Conservation (phyloP, 805 yeast genomes). For the Candida methanosorbosa region DNA sequence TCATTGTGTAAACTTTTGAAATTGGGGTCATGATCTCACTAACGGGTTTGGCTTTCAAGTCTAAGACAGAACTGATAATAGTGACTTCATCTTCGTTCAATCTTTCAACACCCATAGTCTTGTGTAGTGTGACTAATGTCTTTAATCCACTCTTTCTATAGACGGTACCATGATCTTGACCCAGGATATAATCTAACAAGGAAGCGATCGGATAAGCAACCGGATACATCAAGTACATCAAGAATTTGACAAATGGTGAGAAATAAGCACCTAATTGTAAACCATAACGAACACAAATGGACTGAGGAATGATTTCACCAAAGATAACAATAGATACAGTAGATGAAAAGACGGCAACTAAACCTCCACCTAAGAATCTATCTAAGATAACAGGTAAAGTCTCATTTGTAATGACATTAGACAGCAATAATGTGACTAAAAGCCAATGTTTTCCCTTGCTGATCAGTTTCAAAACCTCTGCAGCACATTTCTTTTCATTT, state of each 20-base stretch:
- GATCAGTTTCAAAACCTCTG: slow-evolving; percentile 61
- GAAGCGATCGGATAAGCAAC: slow-evolving; percentile 85
- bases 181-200: slow-evolving; percentile 71
- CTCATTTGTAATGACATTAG: slow-evolving; percentile 90
- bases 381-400: slow-evolving; percentile 91
- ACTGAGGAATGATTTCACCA: slow-evolving; percentile 96
- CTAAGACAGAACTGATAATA: slow-evolving; percentile 87
- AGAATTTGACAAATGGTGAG: slow-evolving; percentile 73
- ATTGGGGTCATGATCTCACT: slow-evolving; percentile 90
- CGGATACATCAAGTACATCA: slow-evolving; percentile 90
- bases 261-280: slow-evolving; percentile 83
- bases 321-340: slow-evolving; percentile 88
- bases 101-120: slow-evolving; percentile 92
- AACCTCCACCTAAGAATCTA: slow-evolving; percentile 91
- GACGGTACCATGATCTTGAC: slow-evolving; percentile 94
- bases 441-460: slow-evolving; percentile 94
- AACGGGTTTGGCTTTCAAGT: slow-evolving; percentile 86
- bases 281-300: slow-evolving; percentile 88
- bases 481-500: slow-evolving; percentile 58
- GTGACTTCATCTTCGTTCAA: slow-evolving; percentile 94
- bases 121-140: slow-evolving; percentile 85
- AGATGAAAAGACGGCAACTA: slow-evolving; percentile 93
- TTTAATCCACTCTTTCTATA: slow-evolving; percentile 90
- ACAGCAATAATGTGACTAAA: slow-evolving; percentile 73
- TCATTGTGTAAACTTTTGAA: slow-evolving; percentile 79